Conservation (phyloP, 2,329 filamentous ascomycete genomes). For the Gnomoniopsis smithogilvyi region DNA sequence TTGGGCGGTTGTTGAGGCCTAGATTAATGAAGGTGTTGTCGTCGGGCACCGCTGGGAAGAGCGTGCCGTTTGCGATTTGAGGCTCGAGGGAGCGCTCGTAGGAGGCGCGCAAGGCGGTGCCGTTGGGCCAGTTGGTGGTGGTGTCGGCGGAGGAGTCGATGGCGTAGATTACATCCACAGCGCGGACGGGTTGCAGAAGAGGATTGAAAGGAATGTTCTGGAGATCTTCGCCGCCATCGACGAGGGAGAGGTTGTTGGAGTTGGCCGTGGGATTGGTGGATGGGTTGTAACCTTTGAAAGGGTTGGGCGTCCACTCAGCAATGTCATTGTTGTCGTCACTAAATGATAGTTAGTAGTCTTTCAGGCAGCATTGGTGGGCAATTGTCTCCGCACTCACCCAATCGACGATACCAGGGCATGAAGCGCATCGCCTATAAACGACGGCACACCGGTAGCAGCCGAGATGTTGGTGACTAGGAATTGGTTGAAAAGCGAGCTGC, state of each 20-base stretch:
- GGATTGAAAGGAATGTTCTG: constrained; percentile 53
- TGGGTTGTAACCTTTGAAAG: constrained; percentile 52
- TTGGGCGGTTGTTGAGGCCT: constrained; percentile 56
- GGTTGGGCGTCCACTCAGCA: constrained; percentile 58
- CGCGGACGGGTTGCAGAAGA: constrained; percentile 45
- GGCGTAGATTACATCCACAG: constrained; percentile 62
- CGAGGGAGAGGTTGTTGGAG: constrained; percentile 38
- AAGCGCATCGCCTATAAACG: constrained; percentile 50
- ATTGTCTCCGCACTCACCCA: constrained; percentile 24
- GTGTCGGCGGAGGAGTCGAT: constrained; percentile 65
- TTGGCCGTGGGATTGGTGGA: constrained; percentile 33
- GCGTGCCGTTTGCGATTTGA: constrained; percentile 46
- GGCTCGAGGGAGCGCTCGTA: constrained; percentile 49
- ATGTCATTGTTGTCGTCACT: constrained; percentile 45
- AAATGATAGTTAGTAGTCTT: not conserved
- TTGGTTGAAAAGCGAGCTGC: constrained; percentile 79
- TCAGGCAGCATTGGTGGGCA: no score
- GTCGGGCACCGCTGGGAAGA: constrained; percentile 58
- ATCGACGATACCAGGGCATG: constrained; percentile 50
- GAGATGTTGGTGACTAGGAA: constrained; percentile 64
- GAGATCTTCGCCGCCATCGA: constrained; percentile 46
- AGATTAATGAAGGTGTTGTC: constrained; percentile 53
- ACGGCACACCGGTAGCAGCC: constrained; percentile 37
- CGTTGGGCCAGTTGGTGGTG: constrained; percentile 55
- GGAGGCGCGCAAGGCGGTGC: constrained; percentile 54